Evolutionary conservation across 768 basidiomycete species (phyloP).

Genomic region (Mycena metata): DNA sequence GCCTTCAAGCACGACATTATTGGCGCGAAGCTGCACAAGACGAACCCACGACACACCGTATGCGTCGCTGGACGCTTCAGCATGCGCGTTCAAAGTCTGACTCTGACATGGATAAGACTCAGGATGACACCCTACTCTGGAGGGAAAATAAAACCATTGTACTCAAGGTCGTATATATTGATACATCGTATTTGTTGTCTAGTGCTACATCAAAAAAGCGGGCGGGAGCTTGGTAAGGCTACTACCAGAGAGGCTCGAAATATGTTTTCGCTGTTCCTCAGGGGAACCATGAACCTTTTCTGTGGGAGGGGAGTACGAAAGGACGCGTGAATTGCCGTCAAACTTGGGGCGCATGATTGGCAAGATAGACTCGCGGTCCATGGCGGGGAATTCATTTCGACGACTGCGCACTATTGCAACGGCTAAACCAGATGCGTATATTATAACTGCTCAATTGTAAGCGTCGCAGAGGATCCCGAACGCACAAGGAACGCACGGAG

Average conservation of each 20-base stretch:
- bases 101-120: too few species aligned
- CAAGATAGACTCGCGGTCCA: conserved; percentile 35
- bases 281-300: conserved; percentile 3
- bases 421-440: conserved; percentile 59
- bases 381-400: conserved; percentile 27
- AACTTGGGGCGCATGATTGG: conserved; percentile 32
- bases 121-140: too few species aligned
- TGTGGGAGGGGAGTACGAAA: conserved; percentile 16
- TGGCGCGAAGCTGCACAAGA: too few species aligned
- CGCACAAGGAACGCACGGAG: conserved; percentile 57
- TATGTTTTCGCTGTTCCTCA: conserved; percentile 32
- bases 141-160: too few species aligned
- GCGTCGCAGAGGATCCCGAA: not conserved
- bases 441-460: conserved; percentile 51
- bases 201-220: conserved; percentile 34
- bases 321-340: conserved; percentile 3
- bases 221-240: conserved; percentile 32
- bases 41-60: too few species aligned
- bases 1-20: too few species aligned
- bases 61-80: too few species aligned
- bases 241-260: conserved; percentile 25
- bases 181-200: conserved; percentile 28
- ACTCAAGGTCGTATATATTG: not conserved
- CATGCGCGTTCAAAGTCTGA: too few species aligned
- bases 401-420: conserved; percentile 52